Conservation (phyloP, 1,284 basidiomycete species). For the Rhodofomes roseus region DNA sequence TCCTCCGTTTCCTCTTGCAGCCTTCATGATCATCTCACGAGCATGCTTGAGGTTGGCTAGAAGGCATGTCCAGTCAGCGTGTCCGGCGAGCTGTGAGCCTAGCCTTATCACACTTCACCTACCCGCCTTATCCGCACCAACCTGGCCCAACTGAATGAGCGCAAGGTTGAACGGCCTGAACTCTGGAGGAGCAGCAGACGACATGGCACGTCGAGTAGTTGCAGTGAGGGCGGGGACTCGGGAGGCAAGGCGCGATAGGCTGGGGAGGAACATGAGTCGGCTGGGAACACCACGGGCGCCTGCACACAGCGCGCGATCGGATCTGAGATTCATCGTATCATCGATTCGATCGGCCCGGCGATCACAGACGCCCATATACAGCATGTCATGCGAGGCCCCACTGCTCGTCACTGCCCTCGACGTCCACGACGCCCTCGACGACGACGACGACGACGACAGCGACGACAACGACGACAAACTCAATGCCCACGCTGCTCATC, state of each 20-base stretch:
- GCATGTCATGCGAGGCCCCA: not conserved
- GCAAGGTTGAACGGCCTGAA: slow-evolving; percentile 81
- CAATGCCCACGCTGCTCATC: slow-evolving; percentile 37
- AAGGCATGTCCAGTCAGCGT: not conserved
- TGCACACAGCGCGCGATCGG: slow-evolving; percentile 9
- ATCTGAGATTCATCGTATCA: not conserved
- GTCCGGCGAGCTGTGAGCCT: not conserved
- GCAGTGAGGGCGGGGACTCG: slow-evolving; percentile 4
- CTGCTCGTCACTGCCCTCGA: not conserved
- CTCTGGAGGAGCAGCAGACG: slow-evolving; percentile 30
- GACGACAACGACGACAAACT: not conserved
- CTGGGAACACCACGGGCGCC: not conserved
- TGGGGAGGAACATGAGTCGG: slow-evolving; percentile 11
- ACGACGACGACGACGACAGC: not conserved
- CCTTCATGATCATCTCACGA: slow-evolving; percentile 71
- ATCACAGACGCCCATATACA: not conserved
- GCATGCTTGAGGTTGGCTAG: slow-evolving; percentile 76
- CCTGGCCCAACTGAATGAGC: slow-evolving; percentile 79
- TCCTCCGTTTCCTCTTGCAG: slow-evolving; percentile 44
- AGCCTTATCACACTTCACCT: not conserved
- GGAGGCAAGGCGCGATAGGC: not conserved
- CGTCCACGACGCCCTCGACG: not conserved
- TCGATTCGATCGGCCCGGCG: not conserved
- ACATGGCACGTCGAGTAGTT: slow-evolving; percentile 15
- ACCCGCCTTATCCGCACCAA: slow-evolving; percentile 62